phyloP scores from a whole-genome alignment of 139 green algal genomes.

The Diplosphaera chodatii region DNA sequence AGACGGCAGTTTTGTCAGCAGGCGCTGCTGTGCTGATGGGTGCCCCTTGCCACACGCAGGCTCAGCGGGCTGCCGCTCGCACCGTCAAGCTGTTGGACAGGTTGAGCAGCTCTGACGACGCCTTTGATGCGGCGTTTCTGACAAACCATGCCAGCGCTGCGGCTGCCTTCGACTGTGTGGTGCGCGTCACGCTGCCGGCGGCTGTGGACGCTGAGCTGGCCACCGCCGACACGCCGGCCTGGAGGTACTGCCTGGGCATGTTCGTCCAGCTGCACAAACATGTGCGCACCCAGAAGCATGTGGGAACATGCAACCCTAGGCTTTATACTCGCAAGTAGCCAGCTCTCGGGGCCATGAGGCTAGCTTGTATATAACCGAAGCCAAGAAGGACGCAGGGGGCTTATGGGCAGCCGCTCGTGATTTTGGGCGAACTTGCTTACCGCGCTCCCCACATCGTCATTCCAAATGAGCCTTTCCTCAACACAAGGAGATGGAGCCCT shows the following conservation, averaged over 20 bases:
- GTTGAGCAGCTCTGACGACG: constrained; percentile 33
- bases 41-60: constrained; percentile 11
- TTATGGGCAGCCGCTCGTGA: background rate
- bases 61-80: constrained; percentile 20
- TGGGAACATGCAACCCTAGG: background rate
- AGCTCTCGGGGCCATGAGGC: background rate
- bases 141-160: background rate
- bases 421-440: background rate
- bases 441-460: background rate
- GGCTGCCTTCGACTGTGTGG: constrained; percentile 54
- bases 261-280: too few relatives aligned
- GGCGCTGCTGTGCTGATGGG: too few relatives aligned
- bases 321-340: background rate
- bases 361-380: constrained; percentile 1
- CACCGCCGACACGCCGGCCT: constrained; percentile 4
- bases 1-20: too few relatives aligned
- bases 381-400: background rate
- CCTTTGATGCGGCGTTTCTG: constrained; percentile 47
- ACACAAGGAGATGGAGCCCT: too few relatives aligned
- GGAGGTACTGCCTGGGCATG: constrained; percentile 6
- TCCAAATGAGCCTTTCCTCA: too few relatives aligned
- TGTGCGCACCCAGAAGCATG: too few relatives aligned
- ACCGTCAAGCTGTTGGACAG: constrained; percentile 36
- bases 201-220: background rate
- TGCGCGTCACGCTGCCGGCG: constrained; percentile 29